Conservation (phyloP, 352 stramenopile species). For the Plasmopara halstedii region DNA sequence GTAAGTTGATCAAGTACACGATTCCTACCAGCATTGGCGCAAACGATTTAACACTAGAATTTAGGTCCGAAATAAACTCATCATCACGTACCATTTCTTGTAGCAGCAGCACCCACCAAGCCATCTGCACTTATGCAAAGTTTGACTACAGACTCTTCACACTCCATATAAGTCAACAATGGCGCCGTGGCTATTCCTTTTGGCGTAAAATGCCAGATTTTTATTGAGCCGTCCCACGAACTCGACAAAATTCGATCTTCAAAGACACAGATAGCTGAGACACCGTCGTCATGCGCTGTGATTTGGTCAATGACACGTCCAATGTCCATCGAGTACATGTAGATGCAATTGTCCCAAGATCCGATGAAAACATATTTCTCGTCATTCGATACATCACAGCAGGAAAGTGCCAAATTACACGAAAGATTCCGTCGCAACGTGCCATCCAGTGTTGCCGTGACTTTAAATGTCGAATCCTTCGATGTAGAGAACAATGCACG, state of each 20-base stretch:
- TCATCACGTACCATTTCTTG: slow-evolving; percentile 40
- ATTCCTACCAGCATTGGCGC: slow-evolving; percentile 22
- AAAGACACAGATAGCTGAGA: slow-evolving; percentile 69
- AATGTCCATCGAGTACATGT: slow-evolving; percentile 84
- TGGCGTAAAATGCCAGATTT: slow-evolving; percentile 71
- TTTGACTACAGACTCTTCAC: slow-evolving; percentile 57
- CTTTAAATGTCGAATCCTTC: slow-evolving; percentile 74
- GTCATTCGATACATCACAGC: slow-evolving; percentile 67
- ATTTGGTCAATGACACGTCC: slow-evolving; percentile 76
- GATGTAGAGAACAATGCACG: slow-evolving; percentile 64
- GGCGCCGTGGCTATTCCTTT: slow-evolving; percentile 57
- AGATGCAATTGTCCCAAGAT: slow-evolving; percentile 77
- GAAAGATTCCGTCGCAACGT: slow-evolving; percentile 58
- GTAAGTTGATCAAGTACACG: slow-evolving; percentile 66
- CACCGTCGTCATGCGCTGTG: slow-evolving; percentile 66
- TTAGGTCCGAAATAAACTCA: not conserved
- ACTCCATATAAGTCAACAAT: slow-evolving; percentile 66
- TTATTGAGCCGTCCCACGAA: slow-evolving; percentile 73
- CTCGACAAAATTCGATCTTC: slow-evolving; percentile 68
- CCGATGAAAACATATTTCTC: slow-evolving; percentile 83
- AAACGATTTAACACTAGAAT: not conserved
- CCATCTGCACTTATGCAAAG: slow-evolving; percentile 68
- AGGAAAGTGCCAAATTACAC: slow-evolving; percentile 72
- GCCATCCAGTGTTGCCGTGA: slow-evolving; percentile 57
- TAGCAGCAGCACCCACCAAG: slow-evolving; percentile 46